Base-by-base conservation (phyloP, 306 rosid genomes). In the Mimosa pudica region DNA sequence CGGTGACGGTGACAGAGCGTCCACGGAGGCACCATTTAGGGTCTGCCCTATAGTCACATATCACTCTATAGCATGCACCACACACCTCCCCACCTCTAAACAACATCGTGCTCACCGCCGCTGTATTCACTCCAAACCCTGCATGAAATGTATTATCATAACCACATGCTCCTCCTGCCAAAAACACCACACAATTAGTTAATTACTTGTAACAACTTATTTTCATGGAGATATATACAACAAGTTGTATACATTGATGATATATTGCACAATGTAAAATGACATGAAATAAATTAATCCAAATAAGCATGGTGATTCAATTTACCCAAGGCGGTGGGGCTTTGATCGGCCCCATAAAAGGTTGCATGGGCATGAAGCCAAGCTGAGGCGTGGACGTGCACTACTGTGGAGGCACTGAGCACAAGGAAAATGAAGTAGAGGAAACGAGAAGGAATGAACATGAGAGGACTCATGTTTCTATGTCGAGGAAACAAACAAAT, bases 341-440 rank as follows among this genome's bases (percentile, higher is more conserved):
- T 87, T 82, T 88, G 90, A 80, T 87, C 82, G 77, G 89, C 80
- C 64, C 97, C 98, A 74, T 93, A 93, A 87, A 91, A 93, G 64
- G 94, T 93, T 87, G 97, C 97, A 89, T 91, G 98, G 77, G 86
- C 98, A 38, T 81, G 76, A 79, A 88, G 86, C 98, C 98, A 93
- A 80, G 83, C 72, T 20, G 57, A 80, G 52, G 79, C 90, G 79
- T 84, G 84, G 58, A 73, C 82, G 62, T 74, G 57, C 75, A 80
- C 62, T 38, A 80, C 3, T 38, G 42, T 82, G 76, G 85, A 61
- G 13, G 78, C 61, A 84, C 78, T 11, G 57, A 76, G 72, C 62
- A 84, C 78, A 36, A 82, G 79, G 68, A 85, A 66, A 55, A 83
- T 0, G 45, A 14, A 30, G 68, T 72, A 83, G 66, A 84, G 60